phyloP scores from a whole-genome alignment of 176 grass and related monocot genomes.

The Zizania latifolia region DNA sequence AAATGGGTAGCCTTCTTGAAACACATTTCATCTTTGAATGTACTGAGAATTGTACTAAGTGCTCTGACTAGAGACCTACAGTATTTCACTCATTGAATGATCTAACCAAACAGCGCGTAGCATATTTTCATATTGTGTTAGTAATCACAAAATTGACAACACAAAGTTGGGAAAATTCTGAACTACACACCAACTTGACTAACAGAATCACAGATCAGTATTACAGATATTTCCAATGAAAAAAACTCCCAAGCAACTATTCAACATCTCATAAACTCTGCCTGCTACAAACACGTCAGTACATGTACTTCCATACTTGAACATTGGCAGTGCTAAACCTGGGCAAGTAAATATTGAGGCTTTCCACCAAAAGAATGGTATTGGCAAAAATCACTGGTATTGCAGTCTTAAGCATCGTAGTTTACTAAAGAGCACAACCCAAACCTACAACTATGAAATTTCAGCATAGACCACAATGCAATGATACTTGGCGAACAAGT shows the following conservation, averaged over 20 bases:
- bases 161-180: neutral
- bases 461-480: too few relatives aligned
- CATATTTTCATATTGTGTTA: neutral
- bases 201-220: neutral
- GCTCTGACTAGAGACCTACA: neutral
- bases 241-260: neutral
- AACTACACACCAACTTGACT: neutral
- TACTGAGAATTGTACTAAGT: neutral
- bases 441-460: neutral
- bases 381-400: neutral
- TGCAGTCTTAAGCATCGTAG: neutral
- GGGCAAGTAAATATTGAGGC: neutral
- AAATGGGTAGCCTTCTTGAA: neutral
- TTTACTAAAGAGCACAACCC: neutral
- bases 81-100: neutral
- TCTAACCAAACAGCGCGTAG: neutral
- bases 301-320: neutral
- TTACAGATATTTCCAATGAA: neutral
- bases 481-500: neutral
- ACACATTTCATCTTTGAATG: neutral
- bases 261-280: neutral
- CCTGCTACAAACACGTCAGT: neutral
- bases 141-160: neutral
- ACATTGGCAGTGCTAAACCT: neutral
- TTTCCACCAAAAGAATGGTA: neutral